Percentiles rank a stretch among this genome's conserved stretches.
phyloP scores from a whole-genome alignment of 176 grass and related monocot genomes.

The Eremochloa ophiuroides region DNA sequence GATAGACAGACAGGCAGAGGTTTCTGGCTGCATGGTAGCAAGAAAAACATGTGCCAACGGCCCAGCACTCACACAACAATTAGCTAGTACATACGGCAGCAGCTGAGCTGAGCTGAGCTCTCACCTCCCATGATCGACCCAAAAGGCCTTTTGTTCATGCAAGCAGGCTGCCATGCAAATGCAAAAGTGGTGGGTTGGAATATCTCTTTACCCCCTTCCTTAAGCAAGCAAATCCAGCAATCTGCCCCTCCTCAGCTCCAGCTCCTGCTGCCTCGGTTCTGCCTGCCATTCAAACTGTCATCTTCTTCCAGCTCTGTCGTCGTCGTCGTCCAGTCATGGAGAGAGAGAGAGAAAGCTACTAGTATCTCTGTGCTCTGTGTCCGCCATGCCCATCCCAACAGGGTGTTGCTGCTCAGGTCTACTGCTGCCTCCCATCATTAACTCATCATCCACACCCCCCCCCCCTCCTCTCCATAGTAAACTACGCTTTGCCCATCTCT shows the following conservation, averaged over 20 bases:
- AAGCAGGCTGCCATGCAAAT: background rate
- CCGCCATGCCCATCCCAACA: background rate
- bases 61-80: background rate
- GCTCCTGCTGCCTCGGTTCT: too few relatives aligned
- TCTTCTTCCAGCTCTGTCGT: constrained; percentile 10
- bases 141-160: constrained; percentile 18
- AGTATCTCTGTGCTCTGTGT: background rate
- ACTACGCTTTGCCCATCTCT: constrained; percentile 19
- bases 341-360: background rate
- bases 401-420: background rate
- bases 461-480: background rate
- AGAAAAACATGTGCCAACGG: constrained; percentile 43
- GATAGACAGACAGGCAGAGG: background rate
- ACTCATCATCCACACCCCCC: constrained; percentile 19
- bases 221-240: constrained; percentile 22
- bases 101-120: background rate
- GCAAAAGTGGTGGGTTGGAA: constrained; percentile 6
- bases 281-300: constrained; percentile 9
- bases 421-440: constrained; percentile 28
- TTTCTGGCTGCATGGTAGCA: background rate
- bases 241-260: too few relatives aligned
- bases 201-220: constrained; percentile 24
- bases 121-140: background rate
- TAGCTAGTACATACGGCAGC: too few relatives aligned
- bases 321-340: background rate